phyloP scores from a whole-genome alignment of 2,329 filamentous ascomycete species.

The Pyrenophora seminiperda region DNA sequence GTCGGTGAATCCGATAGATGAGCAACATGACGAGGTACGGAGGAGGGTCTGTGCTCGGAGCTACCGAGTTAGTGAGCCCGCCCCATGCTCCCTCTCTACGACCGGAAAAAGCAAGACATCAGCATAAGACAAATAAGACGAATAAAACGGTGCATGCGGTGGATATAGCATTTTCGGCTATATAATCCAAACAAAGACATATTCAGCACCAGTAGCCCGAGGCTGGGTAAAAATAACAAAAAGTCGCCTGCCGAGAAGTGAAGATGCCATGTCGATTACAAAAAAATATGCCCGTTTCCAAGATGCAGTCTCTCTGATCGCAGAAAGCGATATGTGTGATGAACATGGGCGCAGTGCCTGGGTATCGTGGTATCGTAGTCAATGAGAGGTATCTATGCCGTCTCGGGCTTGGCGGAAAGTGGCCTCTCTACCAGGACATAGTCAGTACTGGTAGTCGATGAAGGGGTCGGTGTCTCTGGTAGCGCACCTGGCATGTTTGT shows the following conservation, averaged over 20 bases:
- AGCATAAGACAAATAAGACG: background rate
- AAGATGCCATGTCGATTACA: slow-evolving; percentile 11
- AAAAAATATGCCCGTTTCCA: slow-evolving; percentile 8
- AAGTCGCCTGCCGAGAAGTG: slow-evolving; percentile 3
- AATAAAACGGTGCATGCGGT: background rate
- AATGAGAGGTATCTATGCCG: slow-evolving; percentile 13
- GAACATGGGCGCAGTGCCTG: slow-evolving; percentile 13
- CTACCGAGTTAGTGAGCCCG: slow-evolving; percentile 11
- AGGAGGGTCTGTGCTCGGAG: slow-evolving; percentile 13
- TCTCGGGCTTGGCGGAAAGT: slow-evolving; percentile 26
- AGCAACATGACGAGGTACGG: slow-evolving; percentile 2
- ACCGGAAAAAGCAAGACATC: slow-evolving; percentile 1
- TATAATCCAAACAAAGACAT: slow-evolving; percentile 10
- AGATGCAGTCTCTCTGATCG: slow-evolving; percentile 6
- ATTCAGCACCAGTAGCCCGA: slow-evolving; percentile 2
- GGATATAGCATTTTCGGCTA: slow-evolving; percentile 15
- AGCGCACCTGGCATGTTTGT: slow-evolving; percentile 41
- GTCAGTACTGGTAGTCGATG: slow-evolving; percentile 43
- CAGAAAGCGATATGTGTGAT: slow-evolving; percentile 8
- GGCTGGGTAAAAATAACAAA: background rate
- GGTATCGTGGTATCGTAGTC: slow-evolving; percentile 18
- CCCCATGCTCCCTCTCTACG: background rate
- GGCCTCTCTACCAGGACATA: slow-evolving; percentile 47
- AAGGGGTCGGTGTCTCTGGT: slow-evolving; percentile 36
- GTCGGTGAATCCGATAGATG: slow-evolving; percentile 11